Conservation (phyloP, 345 rosid genomes). For the Eucalyptus marginata region DNA sequence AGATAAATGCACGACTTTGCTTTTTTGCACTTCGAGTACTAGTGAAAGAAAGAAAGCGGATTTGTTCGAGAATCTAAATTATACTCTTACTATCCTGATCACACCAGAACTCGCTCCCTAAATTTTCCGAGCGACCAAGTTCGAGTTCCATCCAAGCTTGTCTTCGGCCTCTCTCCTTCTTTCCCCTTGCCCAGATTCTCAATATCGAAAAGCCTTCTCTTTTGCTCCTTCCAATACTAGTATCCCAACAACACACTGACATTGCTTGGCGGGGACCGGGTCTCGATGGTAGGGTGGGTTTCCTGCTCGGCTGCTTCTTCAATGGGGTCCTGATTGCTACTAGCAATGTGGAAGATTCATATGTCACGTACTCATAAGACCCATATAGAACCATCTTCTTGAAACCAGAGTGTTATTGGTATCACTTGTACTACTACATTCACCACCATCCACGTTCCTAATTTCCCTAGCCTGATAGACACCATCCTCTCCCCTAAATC, state of each 20-base stretch:
- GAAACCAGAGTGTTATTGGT: constrained; percentile 29
- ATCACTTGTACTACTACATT: constrained; percentile 11
- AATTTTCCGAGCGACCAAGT: too few species aligned
- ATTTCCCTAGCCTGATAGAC: constrained; percentile 85
- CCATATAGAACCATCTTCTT: constrained; percentile 91
- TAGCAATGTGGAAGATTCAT: constrained; percentile 52
- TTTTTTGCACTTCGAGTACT: too few species aligned
- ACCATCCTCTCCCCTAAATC: constrained; percentile 49
- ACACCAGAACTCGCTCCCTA: too few species aligned
- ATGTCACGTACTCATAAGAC: constrained; percentile 90
- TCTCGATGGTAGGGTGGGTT: constrained; percentile 29
- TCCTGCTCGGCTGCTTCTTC: constrained; percentile 49
- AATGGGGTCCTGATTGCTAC: constrained; percentile 54
- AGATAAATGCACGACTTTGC: too few species aligned
- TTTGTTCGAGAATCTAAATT: too few species aligned
- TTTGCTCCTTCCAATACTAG: too few species aligned
- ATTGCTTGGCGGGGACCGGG: constrained; percentile 58
- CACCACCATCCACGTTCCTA: constrained; percentile 59
- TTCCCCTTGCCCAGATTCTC: too few species aligned
- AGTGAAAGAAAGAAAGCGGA: too few species aligned
- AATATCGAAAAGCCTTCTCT: too few species aligned
- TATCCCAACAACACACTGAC: constrained; percentile 39
- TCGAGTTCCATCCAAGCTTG: too few species aligned
- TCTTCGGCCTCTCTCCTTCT: too few species aligned
- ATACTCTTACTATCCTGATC: too few species aligned